Evolutionary conservation across 805 yeast species (phyloP).

Genomic region (Maudiozyma pseudohumilis): DNA sequence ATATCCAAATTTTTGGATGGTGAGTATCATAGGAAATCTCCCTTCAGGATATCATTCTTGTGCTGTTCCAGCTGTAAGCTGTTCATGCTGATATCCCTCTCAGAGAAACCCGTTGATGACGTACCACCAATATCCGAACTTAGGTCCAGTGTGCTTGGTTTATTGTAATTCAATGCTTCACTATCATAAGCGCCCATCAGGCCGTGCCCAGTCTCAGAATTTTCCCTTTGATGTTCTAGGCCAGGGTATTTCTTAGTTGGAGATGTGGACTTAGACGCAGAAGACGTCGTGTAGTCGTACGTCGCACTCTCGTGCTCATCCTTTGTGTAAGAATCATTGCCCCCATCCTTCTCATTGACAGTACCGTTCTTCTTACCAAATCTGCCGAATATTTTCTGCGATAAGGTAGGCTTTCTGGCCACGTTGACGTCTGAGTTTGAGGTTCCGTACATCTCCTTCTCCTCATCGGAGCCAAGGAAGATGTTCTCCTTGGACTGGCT

Average conservation of each 20-base stretch:
- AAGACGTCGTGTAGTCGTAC: slow-evolving; percentile 10
- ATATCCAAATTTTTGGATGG: no score
- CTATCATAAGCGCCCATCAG: slow-evolving; percentile 20
- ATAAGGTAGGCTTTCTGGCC: slow-evolving; percentile 16
- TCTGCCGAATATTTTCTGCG: slow-evolving; percentile 19
- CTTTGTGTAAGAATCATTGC: neutral
- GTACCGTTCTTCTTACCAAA: slow-evolving; percentile 13
- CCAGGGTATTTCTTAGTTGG: slow-evolving; percentile 18
- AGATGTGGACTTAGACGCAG: slow-evolving; percentile 6
- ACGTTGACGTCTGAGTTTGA: slow-evolving; percentile 29
- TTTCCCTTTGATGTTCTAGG: slow-evolving; percentile 15
- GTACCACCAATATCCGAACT: neutral
- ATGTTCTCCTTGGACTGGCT: slow-evolving; percentile 10
- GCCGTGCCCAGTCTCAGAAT: slow-evolving; percentile 24
- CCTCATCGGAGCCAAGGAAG: slow-evolving; percentile 17
- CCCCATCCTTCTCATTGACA: slow-evolving; percentile 2
- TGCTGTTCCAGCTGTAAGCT: slow-evolving; percentile 7
- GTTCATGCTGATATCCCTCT: slow-evolving; percentile 16
- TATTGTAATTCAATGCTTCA: slow-evolving; percentile 8
- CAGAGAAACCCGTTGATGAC: slow-evolving; percentile 5
- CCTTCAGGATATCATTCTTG: slow-evolving; percentile 1
- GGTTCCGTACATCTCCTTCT: slow-evolving; percentile 15
- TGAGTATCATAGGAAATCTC: slow-evolving; percentile 1
- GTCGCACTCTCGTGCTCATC: neutral
- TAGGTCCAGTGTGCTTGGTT: slow-evolving; percentile 11